A percentile compares a stretch with the other conserved stretches of the same genome.
Evolutionary conservation across 345 rosid genomes (phyloP).

Genomic region (Sonneratia caseolaris): DNA sequence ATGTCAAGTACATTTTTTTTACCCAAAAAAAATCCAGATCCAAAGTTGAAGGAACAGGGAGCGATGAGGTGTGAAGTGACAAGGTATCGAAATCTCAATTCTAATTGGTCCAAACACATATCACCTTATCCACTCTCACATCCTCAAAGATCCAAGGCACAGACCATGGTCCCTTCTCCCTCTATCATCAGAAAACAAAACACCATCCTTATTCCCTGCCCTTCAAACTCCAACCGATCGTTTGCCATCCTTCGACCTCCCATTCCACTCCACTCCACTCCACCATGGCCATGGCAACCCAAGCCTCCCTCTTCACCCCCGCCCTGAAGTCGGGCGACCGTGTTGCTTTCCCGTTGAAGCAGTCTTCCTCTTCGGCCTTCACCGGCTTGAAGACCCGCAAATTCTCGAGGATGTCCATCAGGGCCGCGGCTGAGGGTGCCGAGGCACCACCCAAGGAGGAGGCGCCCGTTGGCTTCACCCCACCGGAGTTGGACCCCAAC

Average conservation of each 20-base stretch:
- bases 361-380: slow-evolving; percentile 15
- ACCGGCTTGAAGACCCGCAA: slow-evolving; percentile 20
- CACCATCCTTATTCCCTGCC: background rate
- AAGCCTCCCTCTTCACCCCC: slow-evolving; percentile 54
- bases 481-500: slow-evolving; percentile 68
- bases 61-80: background rate
- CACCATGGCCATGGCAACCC: slow-evolving; percentile 51
- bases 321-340: slow-evolving; percentile 38
- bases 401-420: slow-evolving; percentile 29
- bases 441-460: slow-evolving; percentile 26
- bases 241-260: background rate
- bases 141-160: background rate
- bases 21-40: no score
- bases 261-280: no score
- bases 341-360: slow-evolving; percentile 35
- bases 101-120: slow-evolving; percentile 35
- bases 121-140: slow-evolving; percentile 41
- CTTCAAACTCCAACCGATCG: background rate
- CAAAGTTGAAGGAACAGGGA: no score
- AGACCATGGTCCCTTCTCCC: background rate
- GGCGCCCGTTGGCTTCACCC: slow-evolving; percentile 84
- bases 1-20: no score
- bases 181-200: background rate
- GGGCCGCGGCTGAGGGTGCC: slow-evolving; percentile 34
- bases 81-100: slow-evolving; percentile 21